A percentile compares a stretch with the other conserved stretches of the same genome.
phyloP scores from a whole-genome alignment of 345 rosid genomes.

The Euphorbia tirucalli region DNA sequence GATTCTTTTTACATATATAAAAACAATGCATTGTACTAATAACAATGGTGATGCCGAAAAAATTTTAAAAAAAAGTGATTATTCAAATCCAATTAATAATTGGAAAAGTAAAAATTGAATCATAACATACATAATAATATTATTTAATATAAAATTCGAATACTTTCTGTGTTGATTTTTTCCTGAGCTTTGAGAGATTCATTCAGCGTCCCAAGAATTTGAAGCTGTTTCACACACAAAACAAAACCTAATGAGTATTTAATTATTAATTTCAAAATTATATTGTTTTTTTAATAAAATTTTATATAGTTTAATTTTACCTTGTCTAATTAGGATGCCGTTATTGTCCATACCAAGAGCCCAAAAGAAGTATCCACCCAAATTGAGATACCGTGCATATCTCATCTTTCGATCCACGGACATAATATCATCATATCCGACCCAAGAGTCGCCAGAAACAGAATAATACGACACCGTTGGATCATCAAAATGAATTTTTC shows the following conservation, averaged over 20 bases:
- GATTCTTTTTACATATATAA: neutral
- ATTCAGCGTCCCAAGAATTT: slow-evolving; percentile 18
- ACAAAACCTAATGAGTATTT: neutral
- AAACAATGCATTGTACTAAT: neutral
- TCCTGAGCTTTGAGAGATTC: neutral
- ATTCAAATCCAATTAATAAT: neutral
- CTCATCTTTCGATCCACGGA: slow-evolving; percentile 32
- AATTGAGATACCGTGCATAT: slow-evolving; percentile 28
- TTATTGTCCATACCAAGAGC: slow-evolving; percentile 39
- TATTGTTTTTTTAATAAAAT: no score
- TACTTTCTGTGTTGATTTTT: neutral
- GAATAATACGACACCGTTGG: slow-evolving; percentile 34
- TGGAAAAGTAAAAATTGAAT: neutral
- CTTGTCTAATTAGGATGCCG: slow-evolving; percentile 11
- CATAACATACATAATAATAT: neutral
- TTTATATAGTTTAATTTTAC: neutral
- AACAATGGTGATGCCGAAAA: no score
- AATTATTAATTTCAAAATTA: no score
- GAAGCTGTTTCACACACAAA: slow-evolving; percentile 26
- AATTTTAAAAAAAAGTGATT: neutral
- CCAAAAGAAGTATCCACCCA: slow-evolving; percentile 46
- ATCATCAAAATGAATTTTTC: slow-evolving; percentile 18
- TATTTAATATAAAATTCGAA: neutral
- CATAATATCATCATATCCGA: slow-evolving; percentile 38
- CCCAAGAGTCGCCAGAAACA: slow-evolving; percentile 28